phyloP scores from a whole-genome alignment of 2,329 filamentous ascomycete genomes.

The Alternaria infectoria region DNA sequence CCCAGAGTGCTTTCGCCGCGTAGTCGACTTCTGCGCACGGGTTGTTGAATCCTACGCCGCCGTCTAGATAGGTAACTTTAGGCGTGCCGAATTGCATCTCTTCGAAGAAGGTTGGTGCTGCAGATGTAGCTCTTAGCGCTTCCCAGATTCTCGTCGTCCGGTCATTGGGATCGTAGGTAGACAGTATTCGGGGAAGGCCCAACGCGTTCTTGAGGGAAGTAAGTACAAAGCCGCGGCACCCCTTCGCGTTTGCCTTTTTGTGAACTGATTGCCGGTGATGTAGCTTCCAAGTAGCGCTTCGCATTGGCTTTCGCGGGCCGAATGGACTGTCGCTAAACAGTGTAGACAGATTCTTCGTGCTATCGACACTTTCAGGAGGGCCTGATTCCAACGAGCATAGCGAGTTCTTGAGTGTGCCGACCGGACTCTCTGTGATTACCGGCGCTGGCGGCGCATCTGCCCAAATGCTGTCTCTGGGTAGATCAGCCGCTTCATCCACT shows the following conservation, averaged over 20 bases:
- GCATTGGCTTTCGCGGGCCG: constrained; percentile 13
- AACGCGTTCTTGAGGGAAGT: constrained; percentile 48
- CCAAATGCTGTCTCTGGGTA: constrained; percentile 46
- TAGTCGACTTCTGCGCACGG: constrained; percentile 59
- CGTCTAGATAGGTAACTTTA: constrained; percentile 57
- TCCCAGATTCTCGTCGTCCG: constrained; percentile 55
- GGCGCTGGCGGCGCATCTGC: constrained; percentile 28
- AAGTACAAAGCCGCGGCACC: constrained; percentile 49
- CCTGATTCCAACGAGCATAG: constrained; percentile 15
- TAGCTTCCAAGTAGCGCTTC: constrained; percentile 43
- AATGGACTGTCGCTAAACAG: constrained; percentile 24
- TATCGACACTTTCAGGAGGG: constrained; percentile 4
- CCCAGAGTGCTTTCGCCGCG: constrained; percentile 53
- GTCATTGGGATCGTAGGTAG: constrained; percentile 50
- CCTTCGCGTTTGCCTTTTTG: constrained; percentile 38
- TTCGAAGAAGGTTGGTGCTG: constrained; percentile 59
- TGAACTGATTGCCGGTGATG: constrained; percentile 44
- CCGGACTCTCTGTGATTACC: constrained; percentile 36
- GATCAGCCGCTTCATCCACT: constrained; percentile 29
- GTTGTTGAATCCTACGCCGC: constrained; percentile 58
- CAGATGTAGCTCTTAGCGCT: constrained; percentile 59
- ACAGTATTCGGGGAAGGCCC: constrained; percentile 45
- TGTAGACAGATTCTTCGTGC: constrained; percentile 3
- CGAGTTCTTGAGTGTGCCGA: constrained; percentile 26
- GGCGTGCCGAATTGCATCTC: constrained; percentile 58